Percentiles rank a stretch among this genome's conserved stretches.
Conservation (phyloP, 768 basidiomycete genomes). For the Tylopilus sp. region DNA sequence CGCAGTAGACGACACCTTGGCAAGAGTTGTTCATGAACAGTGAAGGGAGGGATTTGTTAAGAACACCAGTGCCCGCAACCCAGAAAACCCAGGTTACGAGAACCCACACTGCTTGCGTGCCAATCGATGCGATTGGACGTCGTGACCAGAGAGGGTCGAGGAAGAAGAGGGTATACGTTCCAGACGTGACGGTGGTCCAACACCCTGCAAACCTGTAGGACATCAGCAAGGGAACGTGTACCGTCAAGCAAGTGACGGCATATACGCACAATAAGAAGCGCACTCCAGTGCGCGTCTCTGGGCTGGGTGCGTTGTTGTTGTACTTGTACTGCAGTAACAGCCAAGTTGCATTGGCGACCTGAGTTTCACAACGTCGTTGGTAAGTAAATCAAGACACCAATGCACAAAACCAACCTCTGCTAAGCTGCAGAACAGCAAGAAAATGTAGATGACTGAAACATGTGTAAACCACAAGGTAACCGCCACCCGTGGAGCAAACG, state of each 20-base stretch:
- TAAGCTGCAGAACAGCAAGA: constrained; percentile 47
- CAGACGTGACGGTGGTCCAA: constrained; percentile 58
- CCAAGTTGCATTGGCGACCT: constrained; percentile 59
- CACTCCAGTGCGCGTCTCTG: constrained; percentile 40
- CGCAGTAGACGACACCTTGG: constrained; percentile 45
- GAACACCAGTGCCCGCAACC: constrained; percentile 51
- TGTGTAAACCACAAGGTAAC: constrained; percentile 20
- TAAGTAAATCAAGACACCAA: neutral
- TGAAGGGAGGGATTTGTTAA: constrained; percentile 48
- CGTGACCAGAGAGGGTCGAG: constrained; percentile 57
- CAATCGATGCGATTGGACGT: constrained; percentile 52
- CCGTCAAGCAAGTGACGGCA: neutral
- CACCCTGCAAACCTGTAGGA: constrained; percentile 49
- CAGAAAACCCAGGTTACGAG: constrained; percentile 58
- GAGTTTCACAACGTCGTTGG: constrained; percentile 2
- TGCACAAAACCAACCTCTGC: constrained; percentile 36
- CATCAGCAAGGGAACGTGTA: constrained; percentile 5
- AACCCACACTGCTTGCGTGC: constrained; percentile 58
- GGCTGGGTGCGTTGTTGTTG: constrained; percentile 50
- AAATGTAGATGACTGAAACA: constrained; percentile 45
- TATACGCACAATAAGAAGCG: constrained; percentile 47
- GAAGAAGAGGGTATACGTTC: constrained; percentile 53
- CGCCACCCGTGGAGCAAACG: neutral
- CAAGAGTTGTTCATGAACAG: constrained; percentile 43
- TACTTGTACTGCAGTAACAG: constrained; percentile 53